These are phyloP conservation scores for Dryas drummondii DNA, from an alignment of 306 rosid genomes.

Conservation along the genomic window DNA sequence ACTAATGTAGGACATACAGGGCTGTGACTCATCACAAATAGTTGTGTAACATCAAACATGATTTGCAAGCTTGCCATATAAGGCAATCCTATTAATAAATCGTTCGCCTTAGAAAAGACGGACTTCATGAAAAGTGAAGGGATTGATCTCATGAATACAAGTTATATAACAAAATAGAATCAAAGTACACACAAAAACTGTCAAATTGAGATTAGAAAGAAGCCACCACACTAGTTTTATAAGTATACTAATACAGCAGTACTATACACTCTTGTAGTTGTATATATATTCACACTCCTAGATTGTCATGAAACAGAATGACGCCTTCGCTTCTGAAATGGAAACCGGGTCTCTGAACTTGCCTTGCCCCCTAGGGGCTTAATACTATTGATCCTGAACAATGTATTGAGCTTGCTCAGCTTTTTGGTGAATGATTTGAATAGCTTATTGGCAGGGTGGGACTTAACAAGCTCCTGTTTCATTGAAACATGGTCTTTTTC, in stretches of 20 bases:
- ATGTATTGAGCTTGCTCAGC: slow-evolving; percentile 65
- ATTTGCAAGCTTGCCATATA: too few relatives aligned
- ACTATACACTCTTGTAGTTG: slow-evolving; percentile 37
- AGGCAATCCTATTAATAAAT: not conserved
- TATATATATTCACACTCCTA: slow-evolving; percentile 31
- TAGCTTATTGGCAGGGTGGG: slow-evolving; percentile 75
- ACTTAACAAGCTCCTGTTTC: slow-evolving; percentile 88
- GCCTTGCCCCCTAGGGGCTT: slow-evolving; percentile 52
- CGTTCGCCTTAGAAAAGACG: slow-evolving; percentile 17
- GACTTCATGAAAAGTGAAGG: slow-evolving; percentile 11
- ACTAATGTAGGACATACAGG: not conserved
- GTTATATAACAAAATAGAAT: slow-evolving; percentile 31
- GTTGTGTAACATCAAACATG: not conserved
- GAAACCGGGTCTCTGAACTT: slow-evolving; percentile 64
- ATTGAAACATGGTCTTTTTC: slow-evolving; percentile 93
- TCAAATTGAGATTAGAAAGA: slow-evolving; percentile 31
- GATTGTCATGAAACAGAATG: slow-evolving; percentile 79
- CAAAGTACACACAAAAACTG: slow-evolving; percentile 25
- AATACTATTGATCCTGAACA: slow-evolving; percentile 64
- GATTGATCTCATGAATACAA: slow-evolving; percentile 27
- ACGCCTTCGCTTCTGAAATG: slow-evolving; percentile 86
- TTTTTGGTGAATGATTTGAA: slow-evolving; percentile 76
- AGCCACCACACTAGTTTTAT: slow-evolving; percentile 36
- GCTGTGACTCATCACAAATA: not conserved
- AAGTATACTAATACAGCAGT: not conserved